Percentiles rank a stretch among this genome's conserved stretches.
Conservation (phyloP, 1,284 basidiomycete species). For the Ustilago loliicola region DNA sequence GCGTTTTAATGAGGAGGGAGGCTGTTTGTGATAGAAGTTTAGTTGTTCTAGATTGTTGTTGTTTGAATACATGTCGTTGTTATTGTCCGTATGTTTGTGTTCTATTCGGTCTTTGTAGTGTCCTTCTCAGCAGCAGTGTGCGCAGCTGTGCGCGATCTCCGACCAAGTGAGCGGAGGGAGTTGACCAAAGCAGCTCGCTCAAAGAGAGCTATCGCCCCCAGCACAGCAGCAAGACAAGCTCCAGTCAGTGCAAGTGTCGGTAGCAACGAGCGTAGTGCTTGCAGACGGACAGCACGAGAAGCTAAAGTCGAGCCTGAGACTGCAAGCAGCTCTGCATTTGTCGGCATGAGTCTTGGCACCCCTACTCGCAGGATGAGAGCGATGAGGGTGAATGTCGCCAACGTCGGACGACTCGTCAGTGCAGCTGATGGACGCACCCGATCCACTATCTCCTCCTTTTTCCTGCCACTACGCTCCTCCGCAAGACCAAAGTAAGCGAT, state of each 20-base stretch:
- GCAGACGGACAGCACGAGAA: constrained; percentile 3
- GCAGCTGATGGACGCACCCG: constrained; percentile 14
- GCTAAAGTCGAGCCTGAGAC: neutral
- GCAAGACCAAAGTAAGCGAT: constrained; percentile 23
- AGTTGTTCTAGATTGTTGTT: constrained; percentile 14
- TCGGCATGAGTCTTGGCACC: constrained; percentile 24
- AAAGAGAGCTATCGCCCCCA: constrained; percentile 12
- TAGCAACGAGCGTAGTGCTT: constrained; percentile 26
- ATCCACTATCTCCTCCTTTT: neutral
- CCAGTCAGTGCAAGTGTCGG: constrained; percentile 20
- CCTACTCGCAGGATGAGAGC: constrained; percentile 8
- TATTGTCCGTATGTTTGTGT: neutral
- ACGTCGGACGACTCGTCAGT: constrained; percentile 9
- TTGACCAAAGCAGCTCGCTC: constrained; percentile 11
- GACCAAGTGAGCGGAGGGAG: constrained; percentile 16
- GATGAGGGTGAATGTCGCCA: constrained; percentile 14
- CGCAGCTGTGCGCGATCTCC: neutral
- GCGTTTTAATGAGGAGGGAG: neutral
- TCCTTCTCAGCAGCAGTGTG: neutral
- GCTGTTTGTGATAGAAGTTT: neutral
- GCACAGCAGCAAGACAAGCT: constrained; percentile 7
- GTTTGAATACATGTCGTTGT: neutral
- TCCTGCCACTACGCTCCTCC: neutral
- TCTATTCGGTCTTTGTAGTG: constrained; percentile 6
- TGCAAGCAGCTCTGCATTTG: neutral